Conservation (phyloP, 306 rosid genomes). For the Pterocarpus macrocarpus region DNA sequence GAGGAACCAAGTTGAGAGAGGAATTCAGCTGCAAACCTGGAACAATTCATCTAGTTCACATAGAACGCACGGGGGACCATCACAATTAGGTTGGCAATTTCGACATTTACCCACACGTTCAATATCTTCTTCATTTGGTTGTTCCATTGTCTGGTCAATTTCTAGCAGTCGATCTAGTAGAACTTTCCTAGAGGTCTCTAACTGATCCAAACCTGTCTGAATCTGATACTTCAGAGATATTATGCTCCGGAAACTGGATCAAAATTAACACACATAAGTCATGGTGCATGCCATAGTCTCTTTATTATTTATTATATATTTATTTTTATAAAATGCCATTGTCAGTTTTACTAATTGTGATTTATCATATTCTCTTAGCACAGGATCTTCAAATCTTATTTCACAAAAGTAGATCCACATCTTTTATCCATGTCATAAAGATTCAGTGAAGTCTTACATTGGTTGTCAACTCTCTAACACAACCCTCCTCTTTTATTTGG, state of each 20-base stretch:
- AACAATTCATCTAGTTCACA: constrained; percentile 89
- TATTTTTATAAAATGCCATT: neutral
- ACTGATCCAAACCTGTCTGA: constrained; percentile 86
- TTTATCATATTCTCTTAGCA: constrained; percentile 37
- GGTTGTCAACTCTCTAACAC: neutral
- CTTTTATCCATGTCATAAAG: neutral
- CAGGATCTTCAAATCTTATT: constrained; percentile 39
- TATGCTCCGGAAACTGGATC: constrained; percentile 81
- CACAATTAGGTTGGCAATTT: constrained; percentile 75
- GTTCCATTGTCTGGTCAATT: constrained; percentile 84
- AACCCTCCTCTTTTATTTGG: neutral
- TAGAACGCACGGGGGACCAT: constrained; percentile 80
- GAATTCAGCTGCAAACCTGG: constrained; percentile 65
- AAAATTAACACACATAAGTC: constrained; percentile 44
- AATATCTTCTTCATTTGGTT: constrained; percentile 87
- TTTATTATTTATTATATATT: too few species aligned
- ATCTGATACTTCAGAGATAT: constrained; percentile 79
- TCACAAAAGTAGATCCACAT: constrained; percentile 28
- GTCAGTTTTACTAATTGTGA: neutral
- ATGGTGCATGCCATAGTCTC: constrained; percentile 15
- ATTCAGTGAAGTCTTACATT: neutral
- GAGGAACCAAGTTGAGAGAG: constrained; percentile 46
- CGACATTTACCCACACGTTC: constrained; percentile 84
- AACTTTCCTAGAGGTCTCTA: constrained; percentile 80
- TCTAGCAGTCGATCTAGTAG: constrained; percentile 83